Evolutionary conservation across 495 filamentous ascomycete species (phyloP).

Genomic region (Rusavskia elegans): DNA sequence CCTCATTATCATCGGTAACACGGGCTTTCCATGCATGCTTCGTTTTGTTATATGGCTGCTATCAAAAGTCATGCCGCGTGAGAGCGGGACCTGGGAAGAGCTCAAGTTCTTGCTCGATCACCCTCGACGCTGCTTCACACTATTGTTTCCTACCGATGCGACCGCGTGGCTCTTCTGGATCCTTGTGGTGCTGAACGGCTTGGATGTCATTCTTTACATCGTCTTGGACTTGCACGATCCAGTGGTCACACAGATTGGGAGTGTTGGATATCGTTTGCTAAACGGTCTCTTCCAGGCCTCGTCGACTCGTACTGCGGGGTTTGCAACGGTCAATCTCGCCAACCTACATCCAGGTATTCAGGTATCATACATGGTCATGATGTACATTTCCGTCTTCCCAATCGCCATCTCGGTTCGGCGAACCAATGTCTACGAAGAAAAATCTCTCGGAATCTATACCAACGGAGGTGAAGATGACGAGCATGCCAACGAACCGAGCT

Average conservation of each 20-base stretch:
- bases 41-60: conserved; percentile 73
- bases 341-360: conserved; percentile 79
- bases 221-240: conserved; percentile 67
- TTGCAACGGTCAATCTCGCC: conserved; percentile 60
- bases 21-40: conserved; percentile 85
- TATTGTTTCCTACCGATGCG: conserved; percentile 77
- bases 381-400: conserved; percentile 96
- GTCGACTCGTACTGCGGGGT: conserved; percentile 77
- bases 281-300: conserved; percentile 80
- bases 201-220: conserved; percentile 80
- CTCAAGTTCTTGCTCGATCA: conserved; percentile 82
- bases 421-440: conserved; percentile 95
- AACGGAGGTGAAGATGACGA: conserved; percentile 31
- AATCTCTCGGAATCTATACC: conserved; percentile 68
- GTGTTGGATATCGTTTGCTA: conserved; percentile 55
- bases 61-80: conserved; percentile 39
- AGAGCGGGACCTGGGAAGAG: conserved; percentile 68
- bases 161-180: conserved; percentile 93
- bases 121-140: conserved; percentile 84
- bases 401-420: conserved; percentile 86
- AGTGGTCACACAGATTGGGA: conserved; percentile 41
- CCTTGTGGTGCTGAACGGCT: conserved; percentile 61
- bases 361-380: conserved; percentile 93
- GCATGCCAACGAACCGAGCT: conserved; percentile 48
- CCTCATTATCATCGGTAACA: conserved; percentile 85